A percentile compares a stretch with the other conserved stretches of the same genome.
Conservation (phyloP, 2,329 filamentous ascomycete genomes). For the Neocatenulostroma microsporum region DNA sequence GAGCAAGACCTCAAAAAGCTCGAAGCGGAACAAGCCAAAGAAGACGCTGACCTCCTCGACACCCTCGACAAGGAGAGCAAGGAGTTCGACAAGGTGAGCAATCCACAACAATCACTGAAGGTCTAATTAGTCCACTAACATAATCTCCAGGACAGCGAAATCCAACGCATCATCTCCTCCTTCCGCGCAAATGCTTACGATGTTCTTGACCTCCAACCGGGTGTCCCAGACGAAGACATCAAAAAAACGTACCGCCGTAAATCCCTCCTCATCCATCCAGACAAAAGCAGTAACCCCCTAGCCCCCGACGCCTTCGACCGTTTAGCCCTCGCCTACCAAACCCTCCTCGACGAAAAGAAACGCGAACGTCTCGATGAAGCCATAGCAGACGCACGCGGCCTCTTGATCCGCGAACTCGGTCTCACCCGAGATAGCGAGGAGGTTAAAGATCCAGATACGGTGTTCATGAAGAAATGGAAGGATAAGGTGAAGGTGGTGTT, state of each 20-base stretch:
- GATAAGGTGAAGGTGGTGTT: constrained; percentile 85
- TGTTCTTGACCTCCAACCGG: constrained; percentile 89
- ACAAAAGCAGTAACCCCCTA: constrained; percentile 86
- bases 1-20: constrained; percentile 24
- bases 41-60: constrained; percentile 67
- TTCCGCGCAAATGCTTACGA: constrained; percentile 84
- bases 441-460: constrained; percentile 60
- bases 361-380: constrained; percentile 82
- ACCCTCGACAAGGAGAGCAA: constrained; percentile 76
- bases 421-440: constrained; percentile 85
- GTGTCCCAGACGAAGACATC: constrained; percentile 92
- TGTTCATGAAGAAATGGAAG: constrained; percentile 79
- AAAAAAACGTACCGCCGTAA: constrained; percentile 91
- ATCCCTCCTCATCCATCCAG: constrained; percentile 97
- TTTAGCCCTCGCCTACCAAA: constrained; percentile 86
- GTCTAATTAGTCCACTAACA: constrained; percentile 4
- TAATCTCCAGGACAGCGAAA: constrained; percentile 72
- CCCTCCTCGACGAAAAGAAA: constrained; percentile 89
- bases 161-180: constrained; percentile 84
- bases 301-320: constrained; percentile 96
- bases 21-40: constrained; percentile 24
- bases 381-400: constrained; percentile 90
- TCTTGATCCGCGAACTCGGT: constrained; percentile 89
- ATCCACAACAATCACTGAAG: neutral
- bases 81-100: constrained; percentile 73